Percentiles rank a stretch among this genome's conserved stretches.
phyloP scores from a whole-genome alignment of 257 asterid genomes.

The Solanum ahanhuiri region DNA sequence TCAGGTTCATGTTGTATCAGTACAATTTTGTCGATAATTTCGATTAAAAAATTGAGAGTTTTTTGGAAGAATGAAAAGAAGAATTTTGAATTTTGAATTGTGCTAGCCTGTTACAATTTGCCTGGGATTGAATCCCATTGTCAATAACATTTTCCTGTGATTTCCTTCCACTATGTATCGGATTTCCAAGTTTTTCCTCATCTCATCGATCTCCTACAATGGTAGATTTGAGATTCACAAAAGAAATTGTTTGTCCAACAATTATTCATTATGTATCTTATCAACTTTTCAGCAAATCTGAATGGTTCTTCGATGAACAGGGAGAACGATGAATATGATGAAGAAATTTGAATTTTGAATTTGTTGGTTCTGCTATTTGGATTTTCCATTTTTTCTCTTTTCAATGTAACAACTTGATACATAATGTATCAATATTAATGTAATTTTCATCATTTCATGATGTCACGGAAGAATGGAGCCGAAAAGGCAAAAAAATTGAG shows the following conservation, averaged over 20 bases:
- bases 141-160: no score
- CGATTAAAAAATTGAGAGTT: not conserved
- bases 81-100: not conserved
- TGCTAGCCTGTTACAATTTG: not conserved
- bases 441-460: no score
- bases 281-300: not conserved
- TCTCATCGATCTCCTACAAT: not conserved
- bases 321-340: not conserved
- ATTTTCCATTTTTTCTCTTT: no score
- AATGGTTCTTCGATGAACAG: not conserved
- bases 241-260: not conserved
- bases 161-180: not conserved
- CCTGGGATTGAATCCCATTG: not conserved
- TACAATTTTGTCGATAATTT: not conserved
- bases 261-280: not conserved
- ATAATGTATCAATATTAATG: no score
- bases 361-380: not conserved
- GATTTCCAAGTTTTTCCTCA: not conserved
- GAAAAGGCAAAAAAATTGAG: no score
- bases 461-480: no score
- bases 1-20: not conserved
- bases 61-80: no score
- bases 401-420: no score
- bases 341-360: no score
- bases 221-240: not conserved